A percentile compares a stretch with the other conserved stretches of the same genome.
Evolutionary conservation across 495 filamentous ascomycete genomes (phyloP).

Genomic region (Corynascus novoguineensis): DNA sequence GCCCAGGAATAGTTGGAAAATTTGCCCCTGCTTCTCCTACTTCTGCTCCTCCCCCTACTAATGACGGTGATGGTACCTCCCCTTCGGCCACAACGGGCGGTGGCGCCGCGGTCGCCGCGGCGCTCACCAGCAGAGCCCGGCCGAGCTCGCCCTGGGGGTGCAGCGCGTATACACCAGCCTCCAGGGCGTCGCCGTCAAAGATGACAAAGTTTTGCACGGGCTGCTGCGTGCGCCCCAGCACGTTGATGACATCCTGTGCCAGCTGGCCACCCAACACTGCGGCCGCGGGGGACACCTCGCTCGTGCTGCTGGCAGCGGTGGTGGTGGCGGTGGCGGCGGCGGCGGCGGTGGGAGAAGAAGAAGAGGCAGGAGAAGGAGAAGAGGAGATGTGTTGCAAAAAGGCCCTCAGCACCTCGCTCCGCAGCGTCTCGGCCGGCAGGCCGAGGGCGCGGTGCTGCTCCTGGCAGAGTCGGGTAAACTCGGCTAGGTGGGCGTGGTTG

Average conservation of each 20-base stretch:
- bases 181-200: constrained; percentile 78
- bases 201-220: constrained; percentile 91
- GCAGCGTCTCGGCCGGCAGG: constrained; percentile 69
- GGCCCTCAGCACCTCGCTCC: constrained; percentile 69
- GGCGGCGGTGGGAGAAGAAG: too few species aligned
- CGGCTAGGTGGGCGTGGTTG: constrained; percentile 52
- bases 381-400: constrained; percentile 72
- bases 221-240: constrained; percentile 81
- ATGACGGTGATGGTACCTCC: too few species aligned
- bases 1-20: too few species aligned
- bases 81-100: background rate
- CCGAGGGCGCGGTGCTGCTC: constrained; percentile 69
- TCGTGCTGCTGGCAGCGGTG: constrained; percentile 37
- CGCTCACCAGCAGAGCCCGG: constrained; percentile 20
- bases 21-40: too few species aligned
- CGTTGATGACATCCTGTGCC: constrained; percentile 96
- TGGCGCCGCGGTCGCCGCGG: too few species aligned
- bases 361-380: too few species aligned
- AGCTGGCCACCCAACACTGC: constrained; percentile 86
- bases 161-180: constrained; percentile 73
- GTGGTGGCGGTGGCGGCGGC: too few species aligned
- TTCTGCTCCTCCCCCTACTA: too few species aligned
- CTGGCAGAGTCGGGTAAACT: constrained; percentile 71
- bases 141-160: constrained; percentile 59
- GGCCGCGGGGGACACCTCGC: constrained; percentile 79